A percentile compares a stretch with the other conserved stretches of the same genome.
These are phyloP conservation scores for Plasmodium billcollinsi DNA, from an alignment of 169 alveolate genomes.

Conservation along the genomic window DNA sequence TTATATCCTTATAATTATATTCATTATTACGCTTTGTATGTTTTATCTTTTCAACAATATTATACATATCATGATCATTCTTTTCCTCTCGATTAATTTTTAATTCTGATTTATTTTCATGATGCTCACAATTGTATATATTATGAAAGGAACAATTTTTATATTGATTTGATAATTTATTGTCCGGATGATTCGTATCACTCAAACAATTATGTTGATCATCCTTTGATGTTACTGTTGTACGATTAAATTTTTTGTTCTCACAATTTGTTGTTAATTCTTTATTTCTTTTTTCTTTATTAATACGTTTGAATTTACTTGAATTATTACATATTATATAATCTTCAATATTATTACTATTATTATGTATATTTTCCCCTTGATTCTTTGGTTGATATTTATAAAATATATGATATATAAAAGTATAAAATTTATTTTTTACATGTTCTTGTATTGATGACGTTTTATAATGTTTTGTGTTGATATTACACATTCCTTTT, in stretches of 20 bases:
- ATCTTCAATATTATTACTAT: neutral
- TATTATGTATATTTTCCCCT: neutral
- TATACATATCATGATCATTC: no score
- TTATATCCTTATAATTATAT: no score
- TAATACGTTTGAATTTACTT: neutral
- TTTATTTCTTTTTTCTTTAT: neutral
- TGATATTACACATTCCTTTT: constrained; percentile 48
- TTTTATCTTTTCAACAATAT: no score
- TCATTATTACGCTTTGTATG: no score
- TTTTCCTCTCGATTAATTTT: neutral
- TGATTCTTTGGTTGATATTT: neutral
- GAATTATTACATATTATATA: neutral
- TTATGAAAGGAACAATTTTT: neutral
- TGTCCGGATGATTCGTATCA: neutral
- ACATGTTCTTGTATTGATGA: constrained; percentile 8
- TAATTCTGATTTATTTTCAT: neutral
- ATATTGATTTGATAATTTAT: neutral
- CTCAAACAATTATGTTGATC: neutral
- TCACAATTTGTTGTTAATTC: neutral
- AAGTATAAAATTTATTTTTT: constrained; percentile 5
- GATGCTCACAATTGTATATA: neutral
- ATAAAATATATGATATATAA: constrained; percentile 19
- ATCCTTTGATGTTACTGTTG: neutral
- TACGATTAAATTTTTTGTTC: neutral
- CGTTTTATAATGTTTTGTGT: constrained; percentile 23